phyloP scores from a whole-genome alignment of 352 stramenopile species.

The Phytophthora agathidicida region DNA sequence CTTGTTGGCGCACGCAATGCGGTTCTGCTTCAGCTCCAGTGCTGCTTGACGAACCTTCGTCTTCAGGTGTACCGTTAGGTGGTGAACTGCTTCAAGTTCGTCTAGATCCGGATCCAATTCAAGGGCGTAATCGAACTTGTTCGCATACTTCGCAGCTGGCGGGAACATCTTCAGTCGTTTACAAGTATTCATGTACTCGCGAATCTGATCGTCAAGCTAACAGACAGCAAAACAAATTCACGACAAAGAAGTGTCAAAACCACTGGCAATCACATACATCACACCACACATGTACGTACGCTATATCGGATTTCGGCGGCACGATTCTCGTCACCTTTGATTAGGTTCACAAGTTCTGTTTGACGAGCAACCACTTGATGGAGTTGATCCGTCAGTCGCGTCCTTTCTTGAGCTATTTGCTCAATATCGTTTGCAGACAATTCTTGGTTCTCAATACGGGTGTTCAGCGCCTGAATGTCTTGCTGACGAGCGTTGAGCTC shows the following conservation, averaged over 20 bases:
- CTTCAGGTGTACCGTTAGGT: slow-evolving; percentile 70
- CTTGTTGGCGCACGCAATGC: slow-evolving; percentile 54
- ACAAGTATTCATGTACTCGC: slow-evolving; percentile 83
- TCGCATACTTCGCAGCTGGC: slow-evolving; percentile 79
- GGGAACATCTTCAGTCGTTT: slow-evolving; percentile 90
- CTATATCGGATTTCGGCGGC: slow-evolving; percentile 71
- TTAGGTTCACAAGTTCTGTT: slow-evolving; percentile 59
- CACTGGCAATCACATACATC: not conserved
- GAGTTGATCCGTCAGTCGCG: slow-evolving; percentile 76
- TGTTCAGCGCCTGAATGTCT: slow-evolving; percentile 62
- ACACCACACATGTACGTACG: slow-evolving; percentile 34
- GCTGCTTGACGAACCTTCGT: slow-evolving; percentile 61
- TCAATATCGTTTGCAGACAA: slow-evolving; percentile 79
- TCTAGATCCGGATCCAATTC: slow-evolving; percentile 67
- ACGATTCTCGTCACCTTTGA: slow-evolving; percentile 71
- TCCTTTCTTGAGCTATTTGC: slow-evolving; percentile 71
- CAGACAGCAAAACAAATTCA: not conserved
- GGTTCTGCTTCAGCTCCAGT: slow-evolving; percentile 67
- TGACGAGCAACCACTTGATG: slow-evolving; percentile 68
- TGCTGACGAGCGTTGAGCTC: slow-evolving; percentile 56
- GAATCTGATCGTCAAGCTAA: slow-evolving; percentile 68
- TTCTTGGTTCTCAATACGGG: slow-evolving; percentile 82
- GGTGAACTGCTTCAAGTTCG: slow-evolving; percentile 58
- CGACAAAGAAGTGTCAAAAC: slow-evolving; percentile 2
- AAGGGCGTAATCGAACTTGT: slow-evolving; percentile 78